A percentile compares a stretch with the other conserved stretches of the same genome.
These are phyloP conservation scores for Brassica juncea DNA, from an alignment of 345 rosid species.

Conservation along the genomic window DNA sequence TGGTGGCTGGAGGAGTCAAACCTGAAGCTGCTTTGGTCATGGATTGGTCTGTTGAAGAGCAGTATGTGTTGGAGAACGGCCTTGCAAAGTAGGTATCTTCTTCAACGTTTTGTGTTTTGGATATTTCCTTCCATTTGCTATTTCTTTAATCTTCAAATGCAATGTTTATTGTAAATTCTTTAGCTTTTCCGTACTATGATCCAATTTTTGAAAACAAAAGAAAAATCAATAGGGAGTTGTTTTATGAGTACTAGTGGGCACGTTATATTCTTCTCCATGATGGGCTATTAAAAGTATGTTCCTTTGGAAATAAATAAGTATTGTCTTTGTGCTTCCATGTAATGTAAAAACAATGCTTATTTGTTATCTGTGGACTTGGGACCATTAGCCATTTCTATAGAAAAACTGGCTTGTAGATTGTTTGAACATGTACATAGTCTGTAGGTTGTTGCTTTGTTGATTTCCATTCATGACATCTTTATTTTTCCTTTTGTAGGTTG, in stretches of 20 bases:
- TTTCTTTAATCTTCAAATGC: background rate
- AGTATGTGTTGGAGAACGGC: constrained; percentile 73
- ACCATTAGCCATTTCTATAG: background rate
- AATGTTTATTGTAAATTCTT: constrained; percentile 17
- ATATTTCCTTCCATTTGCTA: constrained; percentile 4
- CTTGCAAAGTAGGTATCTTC: constrained; percentile 62
- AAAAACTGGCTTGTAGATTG: no score
- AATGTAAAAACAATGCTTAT: background rate
- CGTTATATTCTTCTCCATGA: constrained; percentile 36
- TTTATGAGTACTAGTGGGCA: constrained; percentile 28
- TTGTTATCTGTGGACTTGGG: constrained; percentile 3
- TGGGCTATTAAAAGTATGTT: constrained; percentile 41
- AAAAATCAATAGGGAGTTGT: constrained; percentile 7
- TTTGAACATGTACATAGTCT: background rate
- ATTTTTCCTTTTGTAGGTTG: constrained; percentile 45
- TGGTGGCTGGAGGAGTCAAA: constrained; percentile 17
- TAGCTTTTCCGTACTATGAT: constrained; percentile 25
- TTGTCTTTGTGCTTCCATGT: constrained; percentile 29
- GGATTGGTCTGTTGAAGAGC: constrained; percentile 83
- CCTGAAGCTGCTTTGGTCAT: constrained; percentile 65
- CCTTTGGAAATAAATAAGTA: constrained; percentile 18
- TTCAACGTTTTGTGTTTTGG: constrained; percentile 12
- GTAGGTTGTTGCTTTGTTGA: constrained; percentile 1
- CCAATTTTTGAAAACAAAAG: background rate
- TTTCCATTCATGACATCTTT: constrained; percentile 6